These are phyloP conservation scores for Ananas comosus DNA, from an alignment of 176 grass and related monocot genomes.

Conservation along the genomic window DNA sequence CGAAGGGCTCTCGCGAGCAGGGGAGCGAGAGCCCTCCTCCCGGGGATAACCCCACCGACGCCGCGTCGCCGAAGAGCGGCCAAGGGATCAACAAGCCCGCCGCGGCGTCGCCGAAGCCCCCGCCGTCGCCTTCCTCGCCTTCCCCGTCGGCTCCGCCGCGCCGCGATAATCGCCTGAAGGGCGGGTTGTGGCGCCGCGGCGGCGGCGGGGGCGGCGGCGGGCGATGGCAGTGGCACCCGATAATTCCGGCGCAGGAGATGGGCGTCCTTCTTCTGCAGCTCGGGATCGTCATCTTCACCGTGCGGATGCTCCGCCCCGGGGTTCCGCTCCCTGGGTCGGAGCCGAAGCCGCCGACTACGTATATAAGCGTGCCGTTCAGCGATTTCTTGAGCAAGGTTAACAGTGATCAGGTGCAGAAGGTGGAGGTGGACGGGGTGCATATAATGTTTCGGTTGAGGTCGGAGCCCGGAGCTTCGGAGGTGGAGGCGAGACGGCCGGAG, in stretches of 20 bases:
- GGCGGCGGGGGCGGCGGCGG: conserved; percentile 28
- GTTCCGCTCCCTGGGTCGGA: conserved; percentile 63
- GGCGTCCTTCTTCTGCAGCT: conserved; percentile 86
- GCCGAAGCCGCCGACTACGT: conserved; percentile 50
- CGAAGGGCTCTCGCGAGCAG: conserved; percentile 27
- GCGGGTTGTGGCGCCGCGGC: conserved; percentile 22
- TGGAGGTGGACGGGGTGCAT: conserved; percentile 93
- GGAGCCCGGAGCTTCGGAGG: conserved; percentile 25
- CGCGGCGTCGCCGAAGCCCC: conserved; percentile 22
- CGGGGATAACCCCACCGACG: conserved; percentile 13
- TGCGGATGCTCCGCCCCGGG: conserved; percentile 71
- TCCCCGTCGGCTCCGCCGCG: conserved; percentile 26
- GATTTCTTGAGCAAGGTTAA: conserved; percentile 86
- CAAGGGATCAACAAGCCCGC: conserved; percentile 26
- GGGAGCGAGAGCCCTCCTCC: conserved; percentile 30
- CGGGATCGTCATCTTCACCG: conserved; percentile 74
- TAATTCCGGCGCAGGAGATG: conserved; percentile 72
- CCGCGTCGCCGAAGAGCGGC: conserved; percentile 18
- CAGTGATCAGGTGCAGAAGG: conserved; percentile 87
- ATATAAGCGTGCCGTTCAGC: conserved; percentile 69
- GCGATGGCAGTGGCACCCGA: conserved; percentile 86
- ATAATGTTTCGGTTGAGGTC: conserved; percentile 76
- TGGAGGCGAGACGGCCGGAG: conserved; percentile 19
- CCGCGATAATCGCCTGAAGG: conserved; percentile 69
- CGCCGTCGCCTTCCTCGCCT: conserved; percentile 31